Evolutionary conservation across 371 early-diverging fungal genomes (phyloP), one percentile per base, ranked within the genome.

Genomic region (Mortierella sp.): DNA sequence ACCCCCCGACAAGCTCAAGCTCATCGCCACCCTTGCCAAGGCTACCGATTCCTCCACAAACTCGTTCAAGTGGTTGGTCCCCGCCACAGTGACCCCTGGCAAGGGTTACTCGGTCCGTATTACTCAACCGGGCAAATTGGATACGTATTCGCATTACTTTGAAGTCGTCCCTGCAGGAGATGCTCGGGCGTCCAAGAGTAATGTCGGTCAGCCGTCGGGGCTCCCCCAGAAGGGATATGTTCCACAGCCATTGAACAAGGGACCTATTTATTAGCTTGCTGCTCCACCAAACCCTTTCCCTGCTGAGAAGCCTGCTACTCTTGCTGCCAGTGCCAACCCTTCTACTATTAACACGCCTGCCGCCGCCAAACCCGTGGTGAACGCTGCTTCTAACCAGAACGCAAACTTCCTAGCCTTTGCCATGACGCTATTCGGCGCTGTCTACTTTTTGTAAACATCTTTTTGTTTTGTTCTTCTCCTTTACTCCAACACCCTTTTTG

Each of bases 71-170:
- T 86, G 86, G 86, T 72, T 74, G 0, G 74, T 86, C 5, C 82
- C 82, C 5, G 48, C 59, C 2, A 53, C 79, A 0, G 34, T 80
- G 16, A 21, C 54, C 1, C 82, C 82, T 11, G 77, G 75, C 37
- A 79, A 79, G 73, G 86, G 79, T 71, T 82, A 82, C 43, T 48
- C 82, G 0, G 80, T 86, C 50, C 82, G 86, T n/a, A 48, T 86
- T 5, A 51, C 73, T 2, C 75, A 81, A 13, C 59, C 34, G 8
- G 75, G 73, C 26, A 44, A 76, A 4, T 19, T 82, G 14, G 86
- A 86, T 51, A 80, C 86, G 1, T 86, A 86, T 72, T 86, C 86
- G 3, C 86, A 82, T 50, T 86, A 86, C 78, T 86, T 86, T 82
- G 86, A 86, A 73, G 43, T 86, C 14, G 75, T 43, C 44, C 44